Evolutionary conservation across 2,329 filamentous ascomycete species (phyloP).

Genomic region (Arthrobotrys entomopaga): DNA sequence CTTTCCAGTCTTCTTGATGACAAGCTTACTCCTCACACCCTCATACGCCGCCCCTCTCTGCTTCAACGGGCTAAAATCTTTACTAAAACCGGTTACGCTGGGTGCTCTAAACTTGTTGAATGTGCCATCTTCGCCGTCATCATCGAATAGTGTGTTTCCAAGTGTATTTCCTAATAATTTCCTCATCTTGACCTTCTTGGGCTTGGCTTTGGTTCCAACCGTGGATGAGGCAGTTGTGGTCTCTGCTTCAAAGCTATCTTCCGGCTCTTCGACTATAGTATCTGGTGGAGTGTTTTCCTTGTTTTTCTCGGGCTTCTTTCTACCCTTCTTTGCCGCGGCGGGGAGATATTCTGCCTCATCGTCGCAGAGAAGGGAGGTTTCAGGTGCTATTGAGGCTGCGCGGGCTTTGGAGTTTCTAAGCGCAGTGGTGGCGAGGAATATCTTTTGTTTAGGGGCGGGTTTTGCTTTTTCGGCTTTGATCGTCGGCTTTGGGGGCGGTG

Average conservation of each 20-base stretch:
- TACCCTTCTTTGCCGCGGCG: conserved; percentile 55
- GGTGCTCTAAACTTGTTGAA: conserved; percentile 53
- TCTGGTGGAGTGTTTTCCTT: conserved; percentile 57
- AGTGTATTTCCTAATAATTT: conserved; percentile 73
- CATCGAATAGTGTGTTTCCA: conserved; percentile 75
- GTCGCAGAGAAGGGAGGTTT: conserved; percentile 60
- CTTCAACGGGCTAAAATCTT: conserved; percentile 58
- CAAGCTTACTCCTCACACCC: conserved; percentile 39
- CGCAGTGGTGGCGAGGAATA: conserved; percentile 65
- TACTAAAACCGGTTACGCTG: conserved; percentile 47
- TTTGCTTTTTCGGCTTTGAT: conserved; percentile 55
- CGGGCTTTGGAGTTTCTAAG: conserved; percentile 65
- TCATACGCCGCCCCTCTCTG: conserved; percentile 57
- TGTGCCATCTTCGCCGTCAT: conserved; percentile 70
- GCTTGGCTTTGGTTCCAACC: conserved; percentile 59
- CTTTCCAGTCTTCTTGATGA: conserved; percentile 44
- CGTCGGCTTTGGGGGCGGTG: conserved; percentile 22
- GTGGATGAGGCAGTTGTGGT: conserved; percentile 46
- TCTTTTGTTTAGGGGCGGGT: conserved; percentile 65
- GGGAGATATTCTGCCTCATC: conserved; percentile 62
- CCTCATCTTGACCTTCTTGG: conserved; percentile 70
- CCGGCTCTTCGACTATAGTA: conserved; percentile 40
- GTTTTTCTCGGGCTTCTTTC: conserved; percentile 56
- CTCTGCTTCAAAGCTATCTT: conserved; percentile 37
- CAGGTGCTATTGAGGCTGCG: conserved; percentile 49